Percentiles rank a stretch among this genome's conserved stretches.
Conservation (phyloP, 2,329 filamentous ascomycete genomes). For the Ophiobolus disseminans region DNA sequence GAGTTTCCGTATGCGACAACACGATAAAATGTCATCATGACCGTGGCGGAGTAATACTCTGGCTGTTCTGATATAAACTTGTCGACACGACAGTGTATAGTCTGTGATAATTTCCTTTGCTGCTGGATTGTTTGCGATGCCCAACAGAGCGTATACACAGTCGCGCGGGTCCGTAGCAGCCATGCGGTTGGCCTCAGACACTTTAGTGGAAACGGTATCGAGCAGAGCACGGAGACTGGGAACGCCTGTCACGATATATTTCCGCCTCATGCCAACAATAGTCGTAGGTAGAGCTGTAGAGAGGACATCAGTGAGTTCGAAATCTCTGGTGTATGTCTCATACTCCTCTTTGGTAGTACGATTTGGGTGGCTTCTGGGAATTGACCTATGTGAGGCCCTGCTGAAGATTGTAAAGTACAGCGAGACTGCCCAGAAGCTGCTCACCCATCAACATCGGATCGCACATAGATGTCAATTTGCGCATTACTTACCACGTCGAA, state of each 20-base stretch:
- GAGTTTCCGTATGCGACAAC: not conserved
- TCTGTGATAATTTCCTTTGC: constrained; percentile 15
- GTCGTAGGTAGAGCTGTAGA: constrained; percentile 8
- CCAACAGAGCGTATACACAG: constrained; percentile 20
- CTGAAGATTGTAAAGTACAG: constrained; percentile 9
- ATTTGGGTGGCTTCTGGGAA: no score
- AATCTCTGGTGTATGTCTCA: constrained; percentile 1
- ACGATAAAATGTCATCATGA: constrained; percentile 5
- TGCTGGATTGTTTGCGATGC: constrained; percentile 13
- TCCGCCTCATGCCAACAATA: constrained; percentile 10
- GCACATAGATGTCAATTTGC: not conserved
- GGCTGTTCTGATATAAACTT: constrained; percentile 15
- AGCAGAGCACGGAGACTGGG: constrained; percentile 10
- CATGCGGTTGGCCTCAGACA: not conserved
- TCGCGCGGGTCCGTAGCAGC: constrained; percentile 16
- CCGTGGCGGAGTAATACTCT: constrained; percentile 12
- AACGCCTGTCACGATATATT: constrained; percentile 2
- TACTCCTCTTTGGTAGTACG: no score
- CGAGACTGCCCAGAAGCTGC: constrained; percentile 7
- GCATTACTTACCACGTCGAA: constrained; percentile 1
- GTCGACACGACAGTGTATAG: constrained; percentile 11
- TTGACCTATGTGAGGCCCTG: not conserved
- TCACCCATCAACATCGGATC: not conserved
- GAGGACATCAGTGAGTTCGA: not conserved
- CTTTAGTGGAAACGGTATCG: constrained; percentile 5